Evolutionary conservation across 2,329 filamentous ascomycete species (phyloP).

Genomic region (Hymenoscyphus salicellus): DNA sequence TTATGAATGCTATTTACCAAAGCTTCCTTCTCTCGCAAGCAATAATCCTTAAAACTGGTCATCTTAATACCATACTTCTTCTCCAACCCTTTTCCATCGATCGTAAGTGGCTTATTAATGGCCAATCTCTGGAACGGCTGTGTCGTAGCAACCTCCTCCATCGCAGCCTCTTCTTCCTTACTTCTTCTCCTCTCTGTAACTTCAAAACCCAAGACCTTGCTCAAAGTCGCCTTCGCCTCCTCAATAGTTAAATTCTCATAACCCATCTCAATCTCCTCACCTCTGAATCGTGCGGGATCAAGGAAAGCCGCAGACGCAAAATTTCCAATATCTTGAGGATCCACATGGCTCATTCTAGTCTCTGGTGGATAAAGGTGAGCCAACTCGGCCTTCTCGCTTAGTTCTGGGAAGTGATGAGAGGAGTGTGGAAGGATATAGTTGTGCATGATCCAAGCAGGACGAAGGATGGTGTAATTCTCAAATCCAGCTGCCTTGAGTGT

Average conservation of each 20-base stretch:
- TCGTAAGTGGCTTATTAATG: not conserved
- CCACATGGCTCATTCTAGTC: constrained; percentile 10
- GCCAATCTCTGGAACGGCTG: not conserved
- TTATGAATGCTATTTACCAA: not conserved
- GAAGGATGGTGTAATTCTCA: constrained; percentile 17
- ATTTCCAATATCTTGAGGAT: constrained; percentile 16
- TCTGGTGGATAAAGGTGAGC: constrained; percentile 11
- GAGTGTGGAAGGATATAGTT: constrained; percentile 14
- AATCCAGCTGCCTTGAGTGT: constrained; percentile 14
- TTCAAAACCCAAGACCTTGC: constrained; percentile 34
- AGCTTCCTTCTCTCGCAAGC: constrained; percentile 2
- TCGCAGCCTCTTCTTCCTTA: constrained; percentile 26
- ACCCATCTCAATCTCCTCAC: constrained; percentile 16
- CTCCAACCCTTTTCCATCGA: not conserved
- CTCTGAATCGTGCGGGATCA: constrained; percentile 18
- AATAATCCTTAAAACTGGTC: not conserved
- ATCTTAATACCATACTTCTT: not conserved
- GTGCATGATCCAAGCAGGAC: constrained; percentile 13
- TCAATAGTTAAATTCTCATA: constrained; percentile 15
- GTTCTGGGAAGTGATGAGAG: constrained; percentile 14
- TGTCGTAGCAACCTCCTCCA: constrained; percentile 6
- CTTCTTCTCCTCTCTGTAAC: constrained; percentile 27
- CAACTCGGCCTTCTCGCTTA: constrained; percentile 13
- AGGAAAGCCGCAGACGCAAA: constrained; percentile 14
- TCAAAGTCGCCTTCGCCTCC: constrained; percentile 32